Base-by-base conservation (phyloP, 148 eudicot species). In the Dysphania ambrosioides region DNA sequence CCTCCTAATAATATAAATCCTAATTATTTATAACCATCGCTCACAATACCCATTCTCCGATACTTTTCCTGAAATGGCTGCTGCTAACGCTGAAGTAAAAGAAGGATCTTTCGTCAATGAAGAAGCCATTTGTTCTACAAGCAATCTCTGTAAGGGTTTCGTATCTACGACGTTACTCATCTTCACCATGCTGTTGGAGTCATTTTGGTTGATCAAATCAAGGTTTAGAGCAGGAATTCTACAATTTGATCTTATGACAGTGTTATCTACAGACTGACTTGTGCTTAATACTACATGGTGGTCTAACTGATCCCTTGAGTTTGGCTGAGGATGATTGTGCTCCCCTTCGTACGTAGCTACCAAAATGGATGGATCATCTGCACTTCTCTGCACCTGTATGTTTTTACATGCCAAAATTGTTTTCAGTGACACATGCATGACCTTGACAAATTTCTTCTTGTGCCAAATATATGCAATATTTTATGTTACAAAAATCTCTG, bases 301-400 rank as follows among this genome's bases (percentile, higher is more conserved):
- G 51, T 80, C 76, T 76, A 71, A 71, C 18, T 67, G 34, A 24
- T 80, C 83, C 55, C 9, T 75, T 42, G 79, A 59, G 24, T 76
- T 72, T 2, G 77, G 70, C 32, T 60, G 65, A 23, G 74, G 72
- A 66, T 83, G 83, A 66, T 71, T 83, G 75, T 83, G 86, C 12
- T 83, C 83, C 1, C 86, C 86, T 66, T 80, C 83, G 56, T 83
- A 83, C 41, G 83, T 80, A 3, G 82, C 83, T 40, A 77, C 86
- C 60, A 83, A 71, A 6, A 83, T 68, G 8, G 79, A 66, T 32
- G 67, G 77, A 62, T 83, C 83, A 31, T 83, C 79, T n/a, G 57
- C 77, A 78, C 79, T 83, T 80, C 75, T 77, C 62, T 83, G 86
- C 41, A 83, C 83, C 86, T 83, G 23, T 2, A 12, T 57, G 40